Percentiles rank a stretch among this genome's conserved stretches.
Conservation (phyloP, 306 rosid genomes). For the Vigna angularis region DNA sequence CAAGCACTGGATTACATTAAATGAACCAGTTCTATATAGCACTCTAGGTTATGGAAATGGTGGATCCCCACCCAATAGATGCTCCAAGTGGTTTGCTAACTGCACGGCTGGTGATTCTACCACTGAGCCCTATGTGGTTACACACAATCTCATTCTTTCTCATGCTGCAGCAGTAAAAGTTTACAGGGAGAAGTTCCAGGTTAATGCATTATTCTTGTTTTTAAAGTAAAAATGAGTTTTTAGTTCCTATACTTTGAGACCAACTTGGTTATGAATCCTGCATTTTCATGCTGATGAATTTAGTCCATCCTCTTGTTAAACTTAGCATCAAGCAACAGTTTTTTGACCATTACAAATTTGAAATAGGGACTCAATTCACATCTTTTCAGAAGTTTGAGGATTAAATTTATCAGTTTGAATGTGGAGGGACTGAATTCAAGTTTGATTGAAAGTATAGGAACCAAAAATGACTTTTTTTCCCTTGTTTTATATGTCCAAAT, state of each 20-base stretch:
- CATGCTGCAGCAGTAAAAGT: constrained; percentile 72
- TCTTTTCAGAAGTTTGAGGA: background rate
- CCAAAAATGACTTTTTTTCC: background rate
- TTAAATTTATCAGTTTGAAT: background rate
- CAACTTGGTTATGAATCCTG: background rate
- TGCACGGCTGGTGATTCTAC: constrained; percentile 62
- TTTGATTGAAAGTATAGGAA: background rate
- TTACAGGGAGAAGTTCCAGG: constrained; percentile 59
- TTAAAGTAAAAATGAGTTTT: background rate
- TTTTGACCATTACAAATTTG: no score
- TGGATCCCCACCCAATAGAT: constrained; percentile 57
- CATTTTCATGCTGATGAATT: no score
- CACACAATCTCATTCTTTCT: constrained; percentile 63
- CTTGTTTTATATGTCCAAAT: no score
- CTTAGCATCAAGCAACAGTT: background rate
- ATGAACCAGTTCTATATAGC: constrained; percentile 62
- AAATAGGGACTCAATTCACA: background rate
- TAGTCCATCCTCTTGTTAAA: background rate
- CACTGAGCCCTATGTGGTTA: constrained; percentile 60
- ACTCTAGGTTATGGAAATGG: constrained; percentile 55
- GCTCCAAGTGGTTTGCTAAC: constrained; percentile 52
- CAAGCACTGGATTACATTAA: constrained; percentile 73
- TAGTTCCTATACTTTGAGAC: background rate
- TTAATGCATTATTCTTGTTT: constrained; percentile 15
- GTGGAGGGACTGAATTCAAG: background rate